Percentiles rank a stretch among this genome's conserved stretches.
Evolutionary conservation across 768 basidiomycete species (phyloP).

Genomic region (Candolleomyces aberdarensis): DNA sequence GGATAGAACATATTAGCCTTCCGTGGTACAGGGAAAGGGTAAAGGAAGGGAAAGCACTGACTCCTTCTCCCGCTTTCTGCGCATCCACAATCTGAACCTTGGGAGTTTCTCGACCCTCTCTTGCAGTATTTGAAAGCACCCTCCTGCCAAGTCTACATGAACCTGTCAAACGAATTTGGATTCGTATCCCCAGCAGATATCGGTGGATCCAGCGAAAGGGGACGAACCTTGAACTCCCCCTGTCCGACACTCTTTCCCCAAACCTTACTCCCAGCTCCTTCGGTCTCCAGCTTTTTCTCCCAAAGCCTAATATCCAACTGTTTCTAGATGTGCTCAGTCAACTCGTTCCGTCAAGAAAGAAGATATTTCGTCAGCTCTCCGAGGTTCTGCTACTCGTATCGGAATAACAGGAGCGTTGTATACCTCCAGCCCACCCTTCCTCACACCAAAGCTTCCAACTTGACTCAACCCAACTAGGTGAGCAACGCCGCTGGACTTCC

Average conservation of each 20-base stretch:
- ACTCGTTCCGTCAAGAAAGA: background rate
- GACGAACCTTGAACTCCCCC: background rate
- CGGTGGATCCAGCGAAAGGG: too few species aligned
- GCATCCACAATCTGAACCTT: constrained; percentile 56
- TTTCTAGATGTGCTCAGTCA: background rate
- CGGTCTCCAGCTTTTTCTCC: background rate
- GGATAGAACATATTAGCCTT: background rate
- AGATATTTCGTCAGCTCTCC: background rate
- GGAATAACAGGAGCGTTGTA: background rate
- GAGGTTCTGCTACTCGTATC: background rate
- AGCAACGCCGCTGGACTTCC: background rate
- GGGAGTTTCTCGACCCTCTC: constrained; percentile 56
- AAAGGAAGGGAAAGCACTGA: constrained; percentile 22
- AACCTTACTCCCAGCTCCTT: background rate
- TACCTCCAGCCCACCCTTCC: background rate
- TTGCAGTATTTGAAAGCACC: constrained; percentile 64
- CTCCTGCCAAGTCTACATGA: constrained; percentile 56
- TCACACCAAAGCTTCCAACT: background rate
- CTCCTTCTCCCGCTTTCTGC: constrained; percentile 58
- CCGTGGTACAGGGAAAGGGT: constrained; percentile 2
- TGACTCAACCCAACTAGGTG: background rate
- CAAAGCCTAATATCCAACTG: background rate
- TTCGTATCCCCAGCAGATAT: too few species aligned
- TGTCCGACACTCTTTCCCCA: too few species aligned
- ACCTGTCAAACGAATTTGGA: too few species aligned